These are phyloP conservation scores for Plasmodium reichenowi DNA, from an alignment of 169 alveolate genomes.

Conservation along the genomic window DNA sequence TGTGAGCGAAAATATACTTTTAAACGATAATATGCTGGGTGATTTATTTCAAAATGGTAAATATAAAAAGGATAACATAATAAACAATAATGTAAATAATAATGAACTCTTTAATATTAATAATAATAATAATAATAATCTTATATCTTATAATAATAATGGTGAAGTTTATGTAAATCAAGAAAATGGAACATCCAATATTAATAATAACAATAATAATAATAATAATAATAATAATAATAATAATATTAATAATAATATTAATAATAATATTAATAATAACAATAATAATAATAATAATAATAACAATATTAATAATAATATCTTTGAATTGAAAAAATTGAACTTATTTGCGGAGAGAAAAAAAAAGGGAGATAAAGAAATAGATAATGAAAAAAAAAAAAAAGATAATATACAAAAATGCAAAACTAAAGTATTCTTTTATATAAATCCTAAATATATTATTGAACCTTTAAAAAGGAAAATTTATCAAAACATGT, in stretches of 20 bases:
- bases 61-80: no score
- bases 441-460: slow-evolving; percentile 70
- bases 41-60: no score
- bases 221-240: slow-evolving; percentile 23
- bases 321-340: slow-evolving; percentile 32
- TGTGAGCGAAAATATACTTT: no score
- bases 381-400: neutral
- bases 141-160: neutral
- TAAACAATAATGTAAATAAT: no score
- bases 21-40: no score
- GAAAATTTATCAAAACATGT: slow-evolving; percentile 67
- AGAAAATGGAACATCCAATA: no score
- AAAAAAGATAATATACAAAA: slow-evolving; percentile 14
- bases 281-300: no score
- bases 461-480: slow-evolving; percentile 68
- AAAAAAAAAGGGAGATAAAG: slow-evolving; percentile 12
- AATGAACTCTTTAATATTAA: neutral
- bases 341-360: slow-evolving; percentile 29
- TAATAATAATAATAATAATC: neutral
- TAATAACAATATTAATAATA: neutral
- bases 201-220: no score
- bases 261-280: no score
- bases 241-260: neutral
- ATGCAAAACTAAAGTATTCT: slow-evolving; percentile 43
- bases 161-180: no score